Evolutionary conservation across 192 early-diverging fungal species (phyloP).

Genomic region (Mortierella alpina): DNA sequence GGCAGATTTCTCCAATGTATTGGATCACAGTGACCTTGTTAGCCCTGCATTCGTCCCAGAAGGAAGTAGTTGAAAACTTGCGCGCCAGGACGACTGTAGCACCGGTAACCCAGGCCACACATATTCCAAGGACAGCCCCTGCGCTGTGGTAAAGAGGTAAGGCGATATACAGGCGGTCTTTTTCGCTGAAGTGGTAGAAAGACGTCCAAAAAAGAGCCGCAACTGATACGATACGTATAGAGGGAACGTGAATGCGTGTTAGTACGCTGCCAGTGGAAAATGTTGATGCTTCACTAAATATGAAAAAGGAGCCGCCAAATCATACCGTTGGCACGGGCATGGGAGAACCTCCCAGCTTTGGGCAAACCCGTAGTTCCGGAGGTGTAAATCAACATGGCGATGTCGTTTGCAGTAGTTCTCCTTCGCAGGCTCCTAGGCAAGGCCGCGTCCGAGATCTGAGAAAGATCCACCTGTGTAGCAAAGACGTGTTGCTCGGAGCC

Average conservation of each 20-base stretch:
- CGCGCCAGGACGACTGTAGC: constrained; percentile 63
- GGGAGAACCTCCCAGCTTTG: constrained; percentile 66
- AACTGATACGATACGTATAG: background rate
- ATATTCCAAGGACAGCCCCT: constrained; percentile 52
- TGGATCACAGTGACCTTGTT: constrained; percentile 61
- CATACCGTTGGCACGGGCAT: constrained; percentile 49
- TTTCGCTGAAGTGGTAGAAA: constrained; percentile 35
- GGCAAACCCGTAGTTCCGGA: constrained; percentile 74
- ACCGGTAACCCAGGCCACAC: constrained; percentile 53
- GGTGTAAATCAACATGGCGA: constrained; percentile 61
- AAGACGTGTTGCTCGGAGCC: constrained; percentile 41
- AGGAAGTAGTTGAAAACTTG: constrained; percentile 66
- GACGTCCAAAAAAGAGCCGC: constrained; percentile 47
- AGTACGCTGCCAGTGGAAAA: background rate
- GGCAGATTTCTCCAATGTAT: constrained; percentile 79
- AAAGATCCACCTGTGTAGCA: constrained; percentile 48
- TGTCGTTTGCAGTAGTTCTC: constrained; percentile 34
- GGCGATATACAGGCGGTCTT: constrained; percentile 68
- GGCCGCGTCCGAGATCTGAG: constrained; percentile 15
- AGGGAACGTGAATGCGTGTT: too few species aligned
- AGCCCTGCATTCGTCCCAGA: constrained; percentile 66
- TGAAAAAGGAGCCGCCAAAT: background rate
- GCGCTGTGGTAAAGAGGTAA: constrained; percentile 75
- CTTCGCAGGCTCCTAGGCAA: constrained; percentile 38
- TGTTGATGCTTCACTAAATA: background rate